These are phyloP conservation scores for Sporothrix schenckii DNA, from an alignment of 2,329 filamentous ascomycete species.

Conservation along the genomic window DNA sequence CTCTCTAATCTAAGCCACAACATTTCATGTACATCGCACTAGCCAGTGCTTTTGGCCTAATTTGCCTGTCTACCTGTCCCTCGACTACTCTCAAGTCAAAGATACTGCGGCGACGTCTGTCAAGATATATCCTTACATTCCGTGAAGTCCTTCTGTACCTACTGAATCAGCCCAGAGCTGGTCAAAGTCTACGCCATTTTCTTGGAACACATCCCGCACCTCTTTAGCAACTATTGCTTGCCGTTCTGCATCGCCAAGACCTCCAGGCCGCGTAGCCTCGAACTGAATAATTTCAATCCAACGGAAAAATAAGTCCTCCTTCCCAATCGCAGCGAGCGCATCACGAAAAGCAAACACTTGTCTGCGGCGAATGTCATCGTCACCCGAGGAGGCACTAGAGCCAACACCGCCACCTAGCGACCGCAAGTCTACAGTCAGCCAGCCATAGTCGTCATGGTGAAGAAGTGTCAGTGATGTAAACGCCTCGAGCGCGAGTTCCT, in stretches of 20 bases:
- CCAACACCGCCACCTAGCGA: constrained; percentile 40
- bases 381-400: not conserved
- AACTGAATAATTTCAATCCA: constrained; percentile 94
- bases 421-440: constrained; percentile 67
- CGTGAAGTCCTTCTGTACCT: constrained; percentile 45
- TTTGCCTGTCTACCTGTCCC: not conserved
- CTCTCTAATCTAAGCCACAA: not conserved
- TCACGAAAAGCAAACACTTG: constrained; percentile 83
- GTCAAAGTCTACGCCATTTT: constrained; percentile 80
- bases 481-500: constrained; percentile 62
- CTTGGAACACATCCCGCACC: constrained; percentile 74
- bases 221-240: constrained; percentile 73
- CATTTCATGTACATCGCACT: not conserved
- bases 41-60: not conserved
- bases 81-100: not conserved
- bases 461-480: constrained; percentile 73
- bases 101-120: not conserved
- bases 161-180: constrained; percentile 71
- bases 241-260: constrained; percentile 69
- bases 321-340: constrained; percentile 71
- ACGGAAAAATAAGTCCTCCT: constrained; percentile 85
- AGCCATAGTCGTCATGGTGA: constrained; percentile 68
- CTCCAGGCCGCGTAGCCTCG: constrained; percentile 76
- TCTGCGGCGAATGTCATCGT: constrained; percentile 65
- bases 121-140: constrained; percentile 36